These are phyloP conservation scores for Linderina pennispora DNA, from an alignment of 192 early-diverging fungal genomes.

Conservation along the genomic window DNA sequence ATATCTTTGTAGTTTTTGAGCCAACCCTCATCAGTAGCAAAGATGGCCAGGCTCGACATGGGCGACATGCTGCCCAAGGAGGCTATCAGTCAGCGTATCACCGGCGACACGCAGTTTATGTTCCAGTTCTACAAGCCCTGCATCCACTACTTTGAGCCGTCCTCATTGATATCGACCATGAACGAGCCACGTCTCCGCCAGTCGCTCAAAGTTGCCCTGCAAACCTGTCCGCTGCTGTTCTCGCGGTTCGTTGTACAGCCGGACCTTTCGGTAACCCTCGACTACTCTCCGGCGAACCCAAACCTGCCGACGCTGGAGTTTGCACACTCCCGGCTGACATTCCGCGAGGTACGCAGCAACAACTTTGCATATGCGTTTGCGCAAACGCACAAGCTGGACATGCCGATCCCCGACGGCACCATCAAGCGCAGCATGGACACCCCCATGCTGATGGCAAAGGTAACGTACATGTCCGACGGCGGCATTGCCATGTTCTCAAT, in stretches of 20 bases:
- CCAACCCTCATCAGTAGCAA: no score
- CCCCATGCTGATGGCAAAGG: slow-evolving; percentile 39
- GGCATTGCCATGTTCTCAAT: slow-evolving; percentile 24
- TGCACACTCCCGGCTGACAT: slow-evolving; percentile 1
- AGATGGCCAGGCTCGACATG: slow-evolving; percentile 6
- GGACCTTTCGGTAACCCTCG: slow-evolving; percentile 12
- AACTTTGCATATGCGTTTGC: slow-evolving; percentile 24
- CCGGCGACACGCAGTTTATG: slow-evolving; percentile 43
- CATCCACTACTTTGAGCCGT: slow-evolving; percentile 30
- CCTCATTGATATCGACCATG: background rate
- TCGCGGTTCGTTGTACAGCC: slow-evolving; percentile 12
- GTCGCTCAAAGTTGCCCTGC: slow-evolving; percentile 13
- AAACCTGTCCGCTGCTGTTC: slow-evolving; percentile 23
- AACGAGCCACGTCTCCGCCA: background rate
- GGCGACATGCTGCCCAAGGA: slow-evolving; percentile 1
- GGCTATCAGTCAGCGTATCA: slow-evolving; percentile 6
- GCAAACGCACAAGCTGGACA: slow-evolving; percentile 6
- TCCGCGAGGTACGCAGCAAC: slow-evolving; percentile 1
- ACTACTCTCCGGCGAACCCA: slow-evolving; percentile 7
- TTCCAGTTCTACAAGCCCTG: slow-evolving; percentile 45
- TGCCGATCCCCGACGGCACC: slow-evolving; percentile 21
- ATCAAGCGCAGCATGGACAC: slow-evolving; percentile 1
- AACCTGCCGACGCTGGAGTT: slow-evolving; percentile 35
- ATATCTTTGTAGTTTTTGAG: no score
- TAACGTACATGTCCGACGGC: slow-evolving; percentile 27